Conservation (phyloP, 2,329 filamentous ascomycete genomes). For the Cryphonectria radicalis region DNA sequence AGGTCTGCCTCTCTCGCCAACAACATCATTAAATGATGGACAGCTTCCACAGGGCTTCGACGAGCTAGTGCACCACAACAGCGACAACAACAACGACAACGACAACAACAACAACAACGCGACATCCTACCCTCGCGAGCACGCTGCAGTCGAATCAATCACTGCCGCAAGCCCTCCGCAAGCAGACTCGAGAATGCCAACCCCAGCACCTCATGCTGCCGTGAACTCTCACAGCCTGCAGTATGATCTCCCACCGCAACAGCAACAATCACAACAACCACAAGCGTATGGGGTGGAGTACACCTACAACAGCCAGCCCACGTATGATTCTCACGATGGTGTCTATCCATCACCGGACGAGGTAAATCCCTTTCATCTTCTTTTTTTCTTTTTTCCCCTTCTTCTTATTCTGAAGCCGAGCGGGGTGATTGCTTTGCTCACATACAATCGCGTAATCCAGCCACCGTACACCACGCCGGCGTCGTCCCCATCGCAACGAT, state of each 20-base stretch:
- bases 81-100: slow-evolving; percentile 48
- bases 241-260: slow-evolving; percentile 39
- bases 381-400: neutral
- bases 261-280: slow-evolving; percentile 29
- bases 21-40: slow-evolving; percentile 43
- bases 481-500: slow-evolving; percentile 50
- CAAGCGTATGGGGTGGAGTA: slow-evolving; percentile 19
- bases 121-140: slow-evolving; percentile 35
- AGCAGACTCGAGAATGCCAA: slow-evolving; percentile 44
- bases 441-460: slow-evolving; percentile 25
- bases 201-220: slow-evolving; percentile 41
- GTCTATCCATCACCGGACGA: slow-evolving; percentile 31
- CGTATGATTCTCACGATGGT: slow-evolving; percentile 29
- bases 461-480: slow-evolving; percentile 56
- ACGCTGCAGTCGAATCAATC: slow-evolving; percentile 35
- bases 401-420: neutral
- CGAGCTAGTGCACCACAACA: slow-evolving; percentile 50
- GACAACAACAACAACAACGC: slow-evolving; percentile 51
- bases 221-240: slow-evolving; percentile 33
- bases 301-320: slow-evolving; percentile 23
- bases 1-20: slow-evolving; percentile 49
- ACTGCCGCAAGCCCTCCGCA: slow-evolving; percentile 40
- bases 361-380: neutral
- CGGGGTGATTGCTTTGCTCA: slow-evolving; percentile 14
- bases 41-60: slow-evolving; percentile 47